Evolutionary conservation across 495 filamentous ascomycete species (phyloP), one percentile per base, ranked within the genome.

Genomic region (Penicillium maclennaniae): DNA sequence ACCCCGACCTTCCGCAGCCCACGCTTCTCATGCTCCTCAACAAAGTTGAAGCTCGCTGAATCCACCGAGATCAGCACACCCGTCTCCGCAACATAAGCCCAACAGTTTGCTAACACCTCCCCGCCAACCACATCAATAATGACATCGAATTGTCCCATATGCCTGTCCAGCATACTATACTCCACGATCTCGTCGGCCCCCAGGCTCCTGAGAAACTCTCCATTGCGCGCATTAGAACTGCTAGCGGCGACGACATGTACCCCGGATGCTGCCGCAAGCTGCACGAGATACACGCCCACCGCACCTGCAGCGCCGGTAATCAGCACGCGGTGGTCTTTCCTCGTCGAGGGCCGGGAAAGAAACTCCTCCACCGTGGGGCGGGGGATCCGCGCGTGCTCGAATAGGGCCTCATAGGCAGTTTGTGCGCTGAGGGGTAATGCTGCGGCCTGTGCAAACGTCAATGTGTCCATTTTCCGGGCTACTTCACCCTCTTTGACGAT

Each of bases 111-210:
- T 9, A 71, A 47, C n/a, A 55, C 46, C 19, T 65, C 51, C 19
- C 69, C 69, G 7, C 70, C 69, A 26, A 73, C 68, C 5, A 50
- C 56, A 61, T 73, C 70, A 42, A 70, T 46, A 42, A 73, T 51
- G 14, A 70, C n/a, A 61, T 73, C 68, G 43, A 65, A 71, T 6
- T 20, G 31, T 1, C 52, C 54, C 0, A 34, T 15, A 1, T 51
- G 21, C 5, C n/a, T 23, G 1, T 37, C 47, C 16, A 71, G 27
- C 20, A 25, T 46, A 1, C 23, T 41, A 55, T 73, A 71, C 49
- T 70, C 70, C 31, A 69, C 43, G 10, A 54, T 49, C 48, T 67
- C 65, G 36, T 64, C 57, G 9, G 63, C 70, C 6, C 68, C 67
- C 8, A 73, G 27, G 0, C 15, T 41, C 0, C 34, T 47, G 14